These are phyloP conservation scores for Xylaria hypoxylon DNA, from an alignment of 2,329 filamentous ascomycete genomes.

Conservation along the genomic window DNA sequence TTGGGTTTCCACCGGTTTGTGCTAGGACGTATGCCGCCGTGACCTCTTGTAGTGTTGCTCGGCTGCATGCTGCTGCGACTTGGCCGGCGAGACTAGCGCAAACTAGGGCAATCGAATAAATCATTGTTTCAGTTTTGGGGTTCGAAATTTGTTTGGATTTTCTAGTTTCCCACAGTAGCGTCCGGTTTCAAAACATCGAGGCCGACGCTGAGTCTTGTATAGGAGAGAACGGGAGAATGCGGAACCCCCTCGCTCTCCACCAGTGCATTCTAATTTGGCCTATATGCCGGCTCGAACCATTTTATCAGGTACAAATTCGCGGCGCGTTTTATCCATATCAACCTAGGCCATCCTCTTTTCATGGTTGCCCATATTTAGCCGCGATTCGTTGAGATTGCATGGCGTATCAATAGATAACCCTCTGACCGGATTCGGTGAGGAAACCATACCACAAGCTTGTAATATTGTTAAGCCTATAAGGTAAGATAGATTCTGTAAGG, in stretches of 20 bases:
- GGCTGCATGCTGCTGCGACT: slow-evolving; percentile 43
- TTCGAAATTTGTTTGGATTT: neutral
- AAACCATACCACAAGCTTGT: neutral
- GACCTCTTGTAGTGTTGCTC: slow-evolving; percentile 41
- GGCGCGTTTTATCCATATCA: slow-evolving; percentile 11
- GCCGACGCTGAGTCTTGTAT: slow-evolving; percentile 20
- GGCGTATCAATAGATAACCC: slow-evolving; percentile 6
- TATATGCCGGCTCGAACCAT: slow-evolving; percentile 33
- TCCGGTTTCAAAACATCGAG: neutral
- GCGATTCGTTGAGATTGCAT: slow-evolving; percentile 22
- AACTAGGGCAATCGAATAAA: slow-evolving; percentile 37
- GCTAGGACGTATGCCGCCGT: slow-evolving; percentile 46
- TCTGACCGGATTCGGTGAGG: neutral
- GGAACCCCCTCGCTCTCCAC: slow-evolving; percentile 24
- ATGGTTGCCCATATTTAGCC: slow-evolving; percentile 32
- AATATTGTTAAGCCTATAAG: no score
- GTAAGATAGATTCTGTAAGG: no score
- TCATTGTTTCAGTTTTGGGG: slow-evolving; percentile 29
- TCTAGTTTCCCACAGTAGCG: neutral
- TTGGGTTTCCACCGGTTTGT: slow-evolving; percentile 41
- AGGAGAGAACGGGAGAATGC: slow-evolving; percentile 23
- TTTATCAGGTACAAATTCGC: neutral
- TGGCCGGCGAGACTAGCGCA: slow-evolving; percentile 37
- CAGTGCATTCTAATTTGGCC: slow-evolving; percentile 23
- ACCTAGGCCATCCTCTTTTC: neutral